A percentile compares a stretch with the other conserved stretches of the same genome.
Conservation (phyloP, 768 basidiomycete species). For the Collybia sp. region DNA sequence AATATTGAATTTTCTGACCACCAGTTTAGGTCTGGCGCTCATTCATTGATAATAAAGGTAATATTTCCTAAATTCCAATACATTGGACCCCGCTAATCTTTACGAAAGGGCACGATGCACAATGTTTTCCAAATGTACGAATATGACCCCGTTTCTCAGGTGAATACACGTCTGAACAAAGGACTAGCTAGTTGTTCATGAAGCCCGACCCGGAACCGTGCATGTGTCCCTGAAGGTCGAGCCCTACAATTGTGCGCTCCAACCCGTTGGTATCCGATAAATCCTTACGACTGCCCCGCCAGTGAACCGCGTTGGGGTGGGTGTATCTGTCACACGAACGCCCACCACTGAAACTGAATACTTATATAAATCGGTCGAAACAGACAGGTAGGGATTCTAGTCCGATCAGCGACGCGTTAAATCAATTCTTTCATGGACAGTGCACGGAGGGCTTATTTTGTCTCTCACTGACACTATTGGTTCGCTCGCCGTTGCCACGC, state of each 20-base stretch:
- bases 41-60: slow-evolving; percentile 72
- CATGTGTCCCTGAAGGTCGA: slow-evolving; percentile 70
- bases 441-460: slow-evolving; percentile 78
- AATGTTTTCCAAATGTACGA: slow-evolving; percentile 74
- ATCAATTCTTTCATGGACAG: slow-evolving; percentile 17
- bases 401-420: neutral
- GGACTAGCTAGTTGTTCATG: slow-evolving; percentile 54
- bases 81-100: slow-evolving; percentile 2
- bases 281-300: slow-evolving; percentile 4
- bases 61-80: slow-evolving; percentile 3
- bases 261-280: neutral
- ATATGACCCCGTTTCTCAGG: neutral
- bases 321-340: slow-evolving; percentile 13
- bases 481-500: slow-evolving; percentile 77
- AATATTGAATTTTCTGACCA: neutral
- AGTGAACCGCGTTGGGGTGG: slow-evolving; percentile 84
- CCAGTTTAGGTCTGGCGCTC: slow-evolving; percentile 71
- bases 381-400: slow-evolving; percentile 30
- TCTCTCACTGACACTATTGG: slow-evolving; percentile 84
- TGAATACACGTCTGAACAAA: neutral
- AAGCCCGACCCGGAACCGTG: slow-evolving; percentile 68
- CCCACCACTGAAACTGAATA: slow-evolving; percentile 6
- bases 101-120: slow-evolving; percentile 66
- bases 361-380: neutral
- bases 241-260: slow-evolving; percentile 60